These are phyloP conservation scores for Pythium chondricola DNA, from an alignment of 352 stramenopile species.

Conservation along the genomic window DNA sequence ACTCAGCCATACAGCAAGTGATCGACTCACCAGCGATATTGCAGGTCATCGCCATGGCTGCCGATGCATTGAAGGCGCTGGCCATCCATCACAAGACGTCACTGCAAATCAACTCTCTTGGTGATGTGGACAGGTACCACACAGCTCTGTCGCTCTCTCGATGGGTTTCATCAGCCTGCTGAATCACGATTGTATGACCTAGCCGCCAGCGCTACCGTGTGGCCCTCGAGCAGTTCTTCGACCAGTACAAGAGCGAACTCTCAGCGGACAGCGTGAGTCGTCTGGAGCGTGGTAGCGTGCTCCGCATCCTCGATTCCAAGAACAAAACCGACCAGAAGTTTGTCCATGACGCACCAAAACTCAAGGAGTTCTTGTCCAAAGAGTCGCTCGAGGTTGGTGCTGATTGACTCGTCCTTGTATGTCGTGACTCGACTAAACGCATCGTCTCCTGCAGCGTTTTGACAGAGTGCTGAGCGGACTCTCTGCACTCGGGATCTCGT, in stretches of 20 bases:
- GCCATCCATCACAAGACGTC: slow-evolving; percentile 54
- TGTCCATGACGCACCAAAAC: slow-evolving; percentile 52
- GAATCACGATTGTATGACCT: neutral
- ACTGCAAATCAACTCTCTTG: slow-evolving; percentile 80
- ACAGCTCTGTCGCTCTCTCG: too few species aligned
- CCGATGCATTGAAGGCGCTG: slow-evolving; percentile 43
- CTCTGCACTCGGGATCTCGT: slow-evolving; percentile 51
- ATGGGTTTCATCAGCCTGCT: too few species aligned
- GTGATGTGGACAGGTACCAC: slow-evolving; percentile 67
- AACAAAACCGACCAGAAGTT: slow-evolving; percentile 61
- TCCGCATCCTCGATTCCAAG: slow-evolving; percentile 86
- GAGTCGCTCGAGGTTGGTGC: slow-evolving; percentile 39
- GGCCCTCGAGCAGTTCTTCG: slow-evolving; percentile 62
- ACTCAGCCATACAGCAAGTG: neutral
- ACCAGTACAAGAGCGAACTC: slow-evolving; percentile 48
- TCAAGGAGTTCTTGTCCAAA: slow-evolving; percentile 58
- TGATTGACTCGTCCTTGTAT: neutral
- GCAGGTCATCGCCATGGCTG: slow-evolving; percentile 77
- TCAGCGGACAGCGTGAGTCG: slow-evolving; percentile 70
- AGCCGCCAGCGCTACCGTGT: slow-evolving; percentile 56
- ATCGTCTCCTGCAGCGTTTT: slow-evolving; percentile 73
- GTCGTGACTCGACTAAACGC: too few species aligned
- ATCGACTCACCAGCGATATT: neutral
- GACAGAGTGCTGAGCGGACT: slow-evolving; percentile 53
- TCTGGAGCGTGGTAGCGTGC: slow-evolving; percentile 73